phyloP scores from a whole-genome alignment of 371 early-diverging fungal genomes.

The Apophysomyces sp. region DNA sequence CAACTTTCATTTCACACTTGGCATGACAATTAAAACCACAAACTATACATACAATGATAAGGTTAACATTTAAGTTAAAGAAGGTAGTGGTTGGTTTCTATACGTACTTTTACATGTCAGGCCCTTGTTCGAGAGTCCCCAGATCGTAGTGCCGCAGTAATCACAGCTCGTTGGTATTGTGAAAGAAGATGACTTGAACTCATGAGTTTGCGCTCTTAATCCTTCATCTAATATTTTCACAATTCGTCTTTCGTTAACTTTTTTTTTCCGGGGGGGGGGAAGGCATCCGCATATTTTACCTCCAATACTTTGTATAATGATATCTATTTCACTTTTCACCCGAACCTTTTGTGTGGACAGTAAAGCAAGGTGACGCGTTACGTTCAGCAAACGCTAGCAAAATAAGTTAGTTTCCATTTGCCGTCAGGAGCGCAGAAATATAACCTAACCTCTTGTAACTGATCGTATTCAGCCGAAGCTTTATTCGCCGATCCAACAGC shows the following conservation, averaged over 20 bases:
- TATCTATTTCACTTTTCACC: conserved; percentile 55
- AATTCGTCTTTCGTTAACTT: neutral
- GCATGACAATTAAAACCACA: conserved; percentile 86
- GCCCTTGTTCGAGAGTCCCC: conserved; percentile 79
- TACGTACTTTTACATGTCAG: conserved; percentile 64
- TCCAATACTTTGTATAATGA: conserved; percentile 61
- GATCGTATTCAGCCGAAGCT: conserved; percentile 32
- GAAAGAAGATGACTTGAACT: conserved; percentile 73
- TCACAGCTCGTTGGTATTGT: conserved; percentile 83
- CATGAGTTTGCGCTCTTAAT: conserved; percentile 56
- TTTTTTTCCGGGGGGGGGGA: no score
- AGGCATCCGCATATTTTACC: no score
- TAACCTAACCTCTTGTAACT: conserved; percentile 26
- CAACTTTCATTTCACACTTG: conserved; percentile 86
- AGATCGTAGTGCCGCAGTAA: conserved; percentile 70
- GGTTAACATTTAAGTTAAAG: neutral
- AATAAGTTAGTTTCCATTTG: neutral
- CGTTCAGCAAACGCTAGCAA: conserved; percentile 46
- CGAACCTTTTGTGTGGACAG: conserved; percentile 52
- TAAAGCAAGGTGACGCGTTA: conserved; percentile 47
- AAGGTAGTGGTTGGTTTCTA: neutral
- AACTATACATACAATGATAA: conserved; percentile 42
- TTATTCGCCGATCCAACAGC: conserved; percentile 16
- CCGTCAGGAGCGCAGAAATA: neutral
- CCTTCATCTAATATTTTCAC: conserved; percentile 35